These are phyloP conservation scores for Nasturtium officinale DNA, from an alignment of 345 rosid species.

Conservation along the genomic window DNA sequence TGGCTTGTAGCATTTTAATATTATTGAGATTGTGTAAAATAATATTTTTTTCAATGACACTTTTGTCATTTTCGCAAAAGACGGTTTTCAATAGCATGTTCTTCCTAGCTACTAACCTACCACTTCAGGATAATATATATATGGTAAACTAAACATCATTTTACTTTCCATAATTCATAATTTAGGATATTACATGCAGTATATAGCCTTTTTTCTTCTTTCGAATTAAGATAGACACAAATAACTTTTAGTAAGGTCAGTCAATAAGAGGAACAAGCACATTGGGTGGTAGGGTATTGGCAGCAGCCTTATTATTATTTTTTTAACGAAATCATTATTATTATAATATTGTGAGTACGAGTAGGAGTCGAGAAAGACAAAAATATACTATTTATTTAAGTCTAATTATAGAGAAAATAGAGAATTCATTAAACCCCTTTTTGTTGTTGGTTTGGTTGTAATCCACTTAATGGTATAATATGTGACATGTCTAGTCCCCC, in stretches of 20 bases:
- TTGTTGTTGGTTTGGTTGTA: conserved; percentile 44
- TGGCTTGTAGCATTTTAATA: conserved; percentile 9
- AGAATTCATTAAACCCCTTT: conserved; percentile 20
- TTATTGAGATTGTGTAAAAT: background rate
- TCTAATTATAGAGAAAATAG: background rate
- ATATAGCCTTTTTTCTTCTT: background rate
- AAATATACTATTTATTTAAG: background rate
- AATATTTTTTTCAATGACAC: background rate
- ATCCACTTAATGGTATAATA: conserved; percentile 30
- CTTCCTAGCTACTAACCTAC: background rate
- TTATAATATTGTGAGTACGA: background rate
- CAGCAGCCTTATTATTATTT: conserved; percentile 24
- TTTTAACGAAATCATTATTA: background rate
- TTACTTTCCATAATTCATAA: background rate
- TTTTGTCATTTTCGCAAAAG: background rate
- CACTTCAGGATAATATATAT: background rate
- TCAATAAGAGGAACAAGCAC: conserved; percentile 30
- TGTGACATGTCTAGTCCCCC: background rate
- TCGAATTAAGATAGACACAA: conserved; percentile 33
- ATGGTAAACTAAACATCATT: background rate
- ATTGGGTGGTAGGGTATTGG: conserved; percentile 27
- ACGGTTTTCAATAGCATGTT: conserved; percentile 8
- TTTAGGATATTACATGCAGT: background rate
- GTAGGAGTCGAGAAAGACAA: conserved; percentile 29
- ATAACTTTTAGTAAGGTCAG: conserved; percentile 24